Base-by-base conservation (phyloP, 2,329 filamentous ascomycete genomes). In the Pezicula radicicola region DNA sequence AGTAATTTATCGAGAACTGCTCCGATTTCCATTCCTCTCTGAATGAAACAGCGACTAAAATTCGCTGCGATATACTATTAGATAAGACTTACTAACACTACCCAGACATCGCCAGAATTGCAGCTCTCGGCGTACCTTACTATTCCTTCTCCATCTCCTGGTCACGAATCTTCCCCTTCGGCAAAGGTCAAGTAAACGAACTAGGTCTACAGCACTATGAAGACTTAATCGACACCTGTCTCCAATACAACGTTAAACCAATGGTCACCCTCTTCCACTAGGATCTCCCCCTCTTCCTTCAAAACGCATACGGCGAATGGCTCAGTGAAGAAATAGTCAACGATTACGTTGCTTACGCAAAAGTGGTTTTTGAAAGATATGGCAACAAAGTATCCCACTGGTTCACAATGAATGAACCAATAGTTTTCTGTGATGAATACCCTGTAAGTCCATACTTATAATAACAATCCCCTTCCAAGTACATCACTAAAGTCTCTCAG, bases 341-440 rank as follows among this genome's bases (percentile, higher is more conserved):
- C 35, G 72, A 73, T 9, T 80, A 78, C 56, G 70, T 77, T 1
- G 65, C 78, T 57, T 80, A 80, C 46, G 76, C 72, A 37, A 74
- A 78, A 53, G 68, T 79, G 8, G 68, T 73, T 35, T 73, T 79
- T 68, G 66, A 72, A 1, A 74, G 76, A 51, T 79, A 72, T 55
- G 73, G 73, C 1, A 75, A 79, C 48, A 70, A 75, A 0, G 74
- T 80, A 0, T 70, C 75, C 0, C 67, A 73, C 3, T 78, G 75
- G 74, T 74, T 73, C 58, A 79, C 75, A 9, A 77, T 76, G 60
- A 79, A 79, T 55, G 77, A 79, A 62, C 76, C 76, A 1, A 54
- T 68, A 3, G 56, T 70, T 1, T 67, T 68, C 36, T 63, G 58
- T 25, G 40, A 42, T 1, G 44, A 35, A 36, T 49, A 53, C 41